Evolutionary conservation across 371 early-diverging fungal species (phyloP), one percentile per base, ranked within the genome.

Genomic region (Phascolomyces articulosus): DNA sequence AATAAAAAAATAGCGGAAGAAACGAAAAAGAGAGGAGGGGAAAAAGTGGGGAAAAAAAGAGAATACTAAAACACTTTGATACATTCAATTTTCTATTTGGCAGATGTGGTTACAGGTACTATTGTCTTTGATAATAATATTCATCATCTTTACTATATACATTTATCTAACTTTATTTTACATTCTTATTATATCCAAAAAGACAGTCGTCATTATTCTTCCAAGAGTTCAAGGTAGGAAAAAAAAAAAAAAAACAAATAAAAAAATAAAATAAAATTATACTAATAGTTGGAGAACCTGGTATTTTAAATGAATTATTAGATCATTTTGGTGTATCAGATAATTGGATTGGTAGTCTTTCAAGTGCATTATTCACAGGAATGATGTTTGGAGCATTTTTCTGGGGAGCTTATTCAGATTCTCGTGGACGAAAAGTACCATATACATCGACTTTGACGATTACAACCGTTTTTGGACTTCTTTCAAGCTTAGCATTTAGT

Each of bases 331-430:
- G 68, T 49, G 74, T 89, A 40, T 74, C 79, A 54, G 82, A 89
- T 69, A 69, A 75, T 62, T 78, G 82, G 62, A 86, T 90, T 48
- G 91, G 91, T 0, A 75, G 83, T 4, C 63, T 90, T 24, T 86
- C 88, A 2, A 91, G 91, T 59, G 81, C 89, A 28, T 74, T 91
- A 41, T 90, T 92, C 61, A 81, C 87, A 28, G 95, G 95, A 6
- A 90, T 93, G 88, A 92, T 90, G 83, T 75, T 92, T 66, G 95
- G 94, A 2, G 88, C 93, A 10, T 80, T 90, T 41, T 87, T 91
- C 63, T 95, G 94, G 94, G 95, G 95, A 1, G 75, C 85, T 20
- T 78, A 89, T 40, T 87, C 90, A 2, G 95, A 95, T 69, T 65
- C 83, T n/a, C 78, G 83, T 62, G 95, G 95, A 2, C 87, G 95